These are phyloP conservation scores for Talaromyces islandicus DNA, from an alignment of 2,329 filamentous ascomycete species.

Conservation along the genomic window DNA sequence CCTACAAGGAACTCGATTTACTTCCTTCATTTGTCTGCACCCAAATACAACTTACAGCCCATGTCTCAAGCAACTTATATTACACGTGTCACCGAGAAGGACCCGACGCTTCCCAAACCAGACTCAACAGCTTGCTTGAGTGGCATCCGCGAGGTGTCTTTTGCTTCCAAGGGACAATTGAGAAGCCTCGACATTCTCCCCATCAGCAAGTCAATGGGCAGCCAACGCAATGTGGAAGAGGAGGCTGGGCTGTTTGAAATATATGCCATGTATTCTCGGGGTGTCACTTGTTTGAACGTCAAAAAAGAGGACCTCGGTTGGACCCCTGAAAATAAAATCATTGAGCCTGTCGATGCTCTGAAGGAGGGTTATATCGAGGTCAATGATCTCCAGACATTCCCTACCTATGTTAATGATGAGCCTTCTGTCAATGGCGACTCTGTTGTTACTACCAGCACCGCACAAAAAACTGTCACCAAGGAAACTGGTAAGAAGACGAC, in stretches of 20 bases:
- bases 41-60: slow-evolving; percentile 74
- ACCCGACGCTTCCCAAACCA: slow-evolving; percentile 69
- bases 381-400: slow-evolving; percentile 56
- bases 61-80: slow-evolving; percentile 88
- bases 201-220: slow-evolving; percentile 46
- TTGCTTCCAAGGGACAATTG: slow-evolving; percentile 76
- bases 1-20: slow-evolving; percentile 97
- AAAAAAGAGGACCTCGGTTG: slow-evolving; percentile 87
- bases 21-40: slow-evolving; percentile 90
- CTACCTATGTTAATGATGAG: slow-evolving; percentile 35
- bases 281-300: slow-evolving; percentile 82
- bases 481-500: slow-evolving; percentile 36
- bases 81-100: slow-evolving; percentile 66
- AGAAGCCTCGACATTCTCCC: slow-evolving; percentile 86
- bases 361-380: slow-evolving; percentile 69
- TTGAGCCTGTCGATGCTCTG: slow-evolving; percentile 70
- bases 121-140: slow-evolving; percentile 97
- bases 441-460: slow-evolving; percentile 16
- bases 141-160: slow-evolving; percentile 90
- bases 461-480: slow-evolving; percentile 32
- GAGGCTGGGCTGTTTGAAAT: slow-evolving; percentile 83
- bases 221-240: slow-evolving; percentile 52
- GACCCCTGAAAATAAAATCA: slow-evolving; percentile 82
- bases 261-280: slow-evolving; percentile 95
- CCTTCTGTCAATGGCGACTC: slow-evolving; percentile 42